Evolutionary conservation across 2,329 filamentous ascomycete genomes (phyloP), one percentile per base, ranked within the genome.

Genomic region (Torrubiella hemipterigena): DNA sequence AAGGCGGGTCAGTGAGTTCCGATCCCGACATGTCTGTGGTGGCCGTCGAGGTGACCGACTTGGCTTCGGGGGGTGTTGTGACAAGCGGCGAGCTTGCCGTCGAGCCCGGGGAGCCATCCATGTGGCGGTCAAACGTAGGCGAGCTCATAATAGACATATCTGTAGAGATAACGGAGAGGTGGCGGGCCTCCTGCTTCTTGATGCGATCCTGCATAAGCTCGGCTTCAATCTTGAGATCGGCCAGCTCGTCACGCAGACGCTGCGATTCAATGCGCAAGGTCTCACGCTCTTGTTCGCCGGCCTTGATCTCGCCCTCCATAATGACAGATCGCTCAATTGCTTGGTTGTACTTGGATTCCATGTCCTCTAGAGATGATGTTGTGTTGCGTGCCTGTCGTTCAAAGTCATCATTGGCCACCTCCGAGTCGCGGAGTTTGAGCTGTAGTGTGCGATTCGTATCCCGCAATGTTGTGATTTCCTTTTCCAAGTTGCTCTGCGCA

Each of bases 351-450:
- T 96, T 98, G 39, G 82, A 89, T 59, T 98, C 91, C 55, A 98
- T 68, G 51, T 98, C 91, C 59, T 98, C 91, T 39, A 96, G 73
- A 30, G 89, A 95, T 27, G 87, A 95, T 21, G 85, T 87, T 17
- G 89, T 95, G 56, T 95, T 91, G 45, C 91, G 78, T 43, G 91
- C 89, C 61, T 96, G 89, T 42, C 86, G 78, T 63, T 98, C 91
- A 52, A 89, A 95, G 56, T 98, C 91, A 65, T 98, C 91, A 60
- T 96, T 98, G 52, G 83, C 85, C 33, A 98, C 91, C 58, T 98
- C 91, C 45, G 89, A 94, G 54, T 98, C 91, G 43, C 91, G 79
- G 35, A 98, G 64, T 56, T 73, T 83, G 40, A 94, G 65, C 47
- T 91, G 81, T 38, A 95, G 59, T 4, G 79, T 77, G 42, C 91